phyloP scores from a whole-genome alignment of 1,139 yeast species.

The Nakaseomyces delphensis region DNA sequence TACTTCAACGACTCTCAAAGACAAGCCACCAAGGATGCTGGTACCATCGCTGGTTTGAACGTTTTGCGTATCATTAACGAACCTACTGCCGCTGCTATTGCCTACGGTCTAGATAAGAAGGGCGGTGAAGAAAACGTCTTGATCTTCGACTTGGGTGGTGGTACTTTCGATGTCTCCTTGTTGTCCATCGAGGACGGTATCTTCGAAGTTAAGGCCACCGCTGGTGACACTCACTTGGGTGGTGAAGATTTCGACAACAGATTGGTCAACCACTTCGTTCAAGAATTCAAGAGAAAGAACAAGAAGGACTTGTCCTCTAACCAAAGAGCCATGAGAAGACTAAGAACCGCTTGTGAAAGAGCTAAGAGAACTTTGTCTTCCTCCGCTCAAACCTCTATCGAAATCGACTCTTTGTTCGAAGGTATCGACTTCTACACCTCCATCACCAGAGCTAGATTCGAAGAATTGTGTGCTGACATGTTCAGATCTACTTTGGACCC shows the following conservation, averaged over 20 bases:
- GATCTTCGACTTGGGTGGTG: constrained; percentile 98
- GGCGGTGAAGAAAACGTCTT: constrained; percentile 83
- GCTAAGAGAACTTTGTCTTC: constrained; percentile 87
- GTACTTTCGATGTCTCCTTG: constrained; percentile 97
- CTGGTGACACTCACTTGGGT: constrained; percentile 81
- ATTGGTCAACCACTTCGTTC: constrained; percentile 67
- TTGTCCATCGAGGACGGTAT: constrained; percentile 96
- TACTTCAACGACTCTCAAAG: constrained; percentile 98
- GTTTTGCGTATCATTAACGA: constrained; percentile 96
- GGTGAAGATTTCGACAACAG: constrained; percentile 80
- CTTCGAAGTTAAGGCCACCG: constrained; percentile 97
- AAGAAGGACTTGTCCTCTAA: constrained; percentile 64
- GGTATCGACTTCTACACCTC: constrained; percentile 85
- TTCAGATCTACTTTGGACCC: constrained; percentile 83
- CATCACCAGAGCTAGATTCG: constrained; percentile 87
- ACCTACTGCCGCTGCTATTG: constrained; percentile 99
- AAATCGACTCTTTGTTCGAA: constrained; percentile 87
- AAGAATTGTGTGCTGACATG: constrained; percentile 74
- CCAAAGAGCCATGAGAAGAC: constrained; percentile 80
- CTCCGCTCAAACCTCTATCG: constrained; percentile 77
- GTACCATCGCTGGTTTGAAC: constrained; percentile 95
- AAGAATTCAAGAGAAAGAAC: constrained; percentile 80
- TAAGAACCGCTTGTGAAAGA: constrained; percentile 87
- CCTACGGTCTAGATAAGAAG: constrained; percentile 94
- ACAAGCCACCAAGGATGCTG: constrained; percentile 99